Evolutionary conservation across 73 alveolate genomes (phyloP).

Genomic region (Paramecium biaurelia): DNA sequence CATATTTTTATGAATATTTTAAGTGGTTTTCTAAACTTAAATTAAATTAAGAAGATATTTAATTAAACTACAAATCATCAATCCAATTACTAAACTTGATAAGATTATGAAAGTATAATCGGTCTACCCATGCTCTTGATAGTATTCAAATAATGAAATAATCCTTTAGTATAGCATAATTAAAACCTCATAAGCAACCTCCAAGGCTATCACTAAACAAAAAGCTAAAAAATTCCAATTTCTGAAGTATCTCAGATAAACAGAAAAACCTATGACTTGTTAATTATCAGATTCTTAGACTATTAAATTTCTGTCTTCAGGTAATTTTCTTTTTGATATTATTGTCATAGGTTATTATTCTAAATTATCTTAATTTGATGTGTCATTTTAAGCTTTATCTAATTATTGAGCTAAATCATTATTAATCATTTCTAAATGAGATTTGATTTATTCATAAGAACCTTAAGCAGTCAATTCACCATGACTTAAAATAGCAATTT

Average conservation of each 20-base stretch:
- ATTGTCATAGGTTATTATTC: neutral
- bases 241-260: neutral
- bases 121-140: neutral
- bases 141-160: neutral
- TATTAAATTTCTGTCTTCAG: neutral
- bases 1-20: constrained; percentile 50
- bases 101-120: neutral
- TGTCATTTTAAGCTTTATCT: neutral
- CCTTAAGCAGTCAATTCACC: constrained; percentile 50
- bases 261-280: neutral
- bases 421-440: neutral
- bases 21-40: neutral
- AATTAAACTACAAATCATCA: neutral
- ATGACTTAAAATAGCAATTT: constrained; percentile 59
- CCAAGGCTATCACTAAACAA: neutral
- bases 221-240: neutral
- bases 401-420: neutral
- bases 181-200: neutral
- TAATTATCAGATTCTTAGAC: neutral
- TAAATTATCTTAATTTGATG: neutral
- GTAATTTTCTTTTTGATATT: neutral
- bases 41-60: neutral
- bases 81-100: neutral
- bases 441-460: neutral
- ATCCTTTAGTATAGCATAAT: neutral